Conservation (phyloP, 2,329 filamentous ascomycete species). For the Colletotrichum camelliae region DNA sequence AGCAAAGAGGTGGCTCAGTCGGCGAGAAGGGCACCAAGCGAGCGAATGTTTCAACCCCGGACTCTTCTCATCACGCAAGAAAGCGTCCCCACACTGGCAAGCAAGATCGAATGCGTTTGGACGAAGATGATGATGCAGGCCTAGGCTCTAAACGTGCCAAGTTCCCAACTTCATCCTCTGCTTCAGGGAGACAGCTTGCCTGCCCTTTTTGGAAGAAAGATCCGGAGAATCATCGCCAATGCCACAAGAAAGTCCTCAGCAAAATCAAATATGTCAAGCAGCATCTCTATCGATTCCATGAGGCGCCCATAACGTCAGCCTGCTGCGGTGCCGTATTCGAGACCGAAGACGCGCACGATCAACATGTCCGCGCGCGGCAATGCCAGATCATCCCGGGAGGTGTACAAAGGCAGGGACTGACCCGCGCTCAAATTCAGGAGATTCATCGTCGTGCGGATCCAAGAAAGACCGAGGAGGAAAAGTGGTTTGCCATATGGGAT, state of each 20-base stretch:
- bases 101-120: not conserved
- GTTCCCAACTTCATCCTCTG: not conserved
- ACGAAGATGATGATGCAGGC: not conserved
- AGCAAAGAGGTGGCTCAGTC: not conserved
- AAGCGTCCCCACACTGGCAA: not conserved
- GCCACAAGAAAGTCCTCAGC: slow-evolving; percentile 31
- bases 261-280: slow-evolving; percentile 34
- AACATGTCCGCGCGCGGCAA: slow-evolving; percentile 20
- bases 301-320: slow-evolving; percentile 30
- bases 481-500: slow-evolving; percentile 35
- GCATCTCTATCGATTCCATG: slow-evolving; percentile 30
- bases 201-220: slow-evolving; percentile 37
- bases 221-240: slow-evolving; percentile 27
- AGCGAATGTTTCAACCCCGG: not conserved
- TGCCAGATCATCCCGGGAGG: not conserved
- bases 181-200: slow-evolving; percentile 15
- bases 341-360: slow-evolving; percentile 24
- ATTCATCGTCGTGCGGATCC: slow-evolving; percentile 22
- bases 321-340: slow-evolving; percentile 27
- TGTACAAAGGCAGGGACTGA: not conserved
- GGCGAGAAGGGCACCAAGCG: not conserved
- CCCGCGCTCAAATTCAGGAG: slow-evolving; percentile 22
- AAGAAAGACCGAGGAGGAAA: slow-evolving; percentile 25
- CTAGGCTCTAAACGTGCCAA: not conserved
- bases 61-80: not conserved